A percentile compares a stretch with the other conserved stretches of the same genome.
Conservation (phyloP, 129 eudicot genomes). For the Ambrosia trifida region DNA sequence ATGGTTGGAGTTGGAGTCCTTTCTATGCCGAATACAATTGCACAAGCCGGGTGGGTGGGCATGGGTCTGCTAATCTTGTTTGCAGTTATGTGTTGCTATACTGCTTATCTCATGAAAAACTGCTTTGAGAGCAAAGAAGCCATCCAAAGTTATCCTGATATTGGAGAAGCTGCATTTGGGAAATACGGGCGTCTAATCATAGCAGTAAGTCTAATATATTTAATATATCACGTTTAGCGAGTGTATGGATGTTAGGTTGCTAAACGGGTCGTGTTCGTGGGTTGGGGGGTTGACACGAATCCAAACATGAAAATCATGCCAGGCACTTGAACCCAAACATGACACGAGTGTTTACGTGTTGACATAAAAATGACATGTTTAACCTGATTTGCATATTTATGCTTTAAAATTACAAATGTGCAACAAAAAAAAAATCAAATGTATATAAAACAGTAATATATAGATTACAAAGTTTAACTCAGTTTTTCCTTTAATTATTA, state of each 20-base stretch:
- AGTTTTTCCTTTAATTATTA: too few species aligned
- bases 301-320: too few species aligned
- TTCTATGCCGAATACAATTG: slow-evolving; percentile 75
- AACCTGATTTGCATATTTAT: too few species aligned
- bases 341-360: too few species aligned
- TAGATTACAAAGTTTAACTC: too few species aligned
- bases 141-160: slow-evolving; percentile 67
- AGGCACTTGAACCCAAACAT: too few species aligned
- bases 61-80: slow-evolving; percentile 55
- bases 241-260: neutral
- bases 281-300: too few species aligned
- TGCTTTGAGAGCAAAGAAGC: slow-evolving; percentile 77
- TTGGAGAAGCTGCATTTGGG: slow-evolving; percentile 98
- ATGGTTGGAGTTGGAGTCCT: slow-evolving; percentile 90
- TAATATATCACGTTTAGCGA: neutral
- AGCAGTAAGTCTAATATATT: slow-evolving; percentile 51
- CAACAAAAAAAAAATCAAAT: too few species aligned
- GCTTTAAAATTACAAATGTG: too few species aligned
- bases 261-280: too few species aligned
- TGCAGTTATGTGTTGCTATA: slow-evolving; percentile 74
- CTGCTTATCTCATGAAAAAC: slow-evolving; percentile 73
- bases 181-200: slow-evolving; percentile 77
- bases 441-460: too few species aligned
- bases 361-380: too few species aligned
- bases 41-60: slow-evolving; percentile 80